Conservation (phyloP, 2,329 filamentous ascomycete species). For the Cladophialophora carrionii region DNA sequence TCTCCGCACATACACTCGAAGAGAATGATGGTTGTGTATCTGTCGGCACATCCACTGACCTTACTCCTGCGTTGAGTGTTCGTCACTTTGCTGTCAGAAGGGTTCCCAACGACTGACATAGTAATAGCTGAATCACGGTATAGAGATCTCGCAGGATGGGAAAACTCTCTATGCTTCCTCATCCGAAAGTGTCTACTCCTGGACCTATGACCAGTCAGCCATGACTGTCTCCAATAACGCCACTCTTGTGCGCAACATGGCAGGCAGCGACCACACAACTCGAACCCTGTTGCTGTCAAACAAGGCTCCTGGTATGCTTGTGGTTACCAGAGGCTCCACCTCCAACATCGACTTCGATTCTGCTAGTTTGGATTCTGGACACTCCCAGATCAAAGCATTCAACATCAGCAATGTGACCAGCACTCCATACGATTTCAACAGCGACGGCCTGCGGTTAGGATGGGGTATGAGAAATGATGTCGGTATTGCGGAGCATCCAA, state of each 20-base stretch:
- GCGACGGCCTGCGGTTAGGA: constrained; percentile 56
- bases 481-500: constrained; percentile 61
- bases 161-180: constrained; percentile 60
- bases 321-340: constrained; percentile 68
- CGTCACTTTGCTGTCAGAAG: constrained; percentile 15
- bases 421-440: constrained; percentile 53
- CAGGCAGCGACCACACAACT: constrained; percentile 63
- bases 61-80: constrained; percentile 32
- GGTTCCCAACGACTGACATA: constrained; percentile 15
- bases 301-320: constrained; percentile 58
- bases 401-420: constrained; percentile 52
- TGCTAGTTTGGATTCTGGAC: constrained; percentile 57
- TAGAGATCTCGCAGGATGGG: constrained; percentile 55
- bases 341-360: constrained; percentile 65
- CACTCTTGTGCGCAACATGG: constrained; percentile 66
- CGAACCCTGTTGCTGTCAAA: constrained; percentile 67
- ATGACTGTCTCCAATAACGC: constrained; percentile 53
- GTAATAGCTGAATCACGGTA: constrained; percentile 54
- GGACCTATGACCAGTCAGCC: constrained; percentile 64
- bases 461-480: constrained; percentile 77
- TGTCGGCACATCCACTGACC: constrained; percentile 30
- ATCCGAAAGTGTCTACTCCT: constrained; percentile 62
- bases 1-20: constrained; percentile 47
- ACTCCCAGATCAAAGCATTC: constrained; percentile 69
- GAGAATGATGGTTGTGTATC: constrained; percentile 43